Base-by-base conservation (phyloP, 352 stramenopile species). In the Globisporangium iwayamae region DNA sequence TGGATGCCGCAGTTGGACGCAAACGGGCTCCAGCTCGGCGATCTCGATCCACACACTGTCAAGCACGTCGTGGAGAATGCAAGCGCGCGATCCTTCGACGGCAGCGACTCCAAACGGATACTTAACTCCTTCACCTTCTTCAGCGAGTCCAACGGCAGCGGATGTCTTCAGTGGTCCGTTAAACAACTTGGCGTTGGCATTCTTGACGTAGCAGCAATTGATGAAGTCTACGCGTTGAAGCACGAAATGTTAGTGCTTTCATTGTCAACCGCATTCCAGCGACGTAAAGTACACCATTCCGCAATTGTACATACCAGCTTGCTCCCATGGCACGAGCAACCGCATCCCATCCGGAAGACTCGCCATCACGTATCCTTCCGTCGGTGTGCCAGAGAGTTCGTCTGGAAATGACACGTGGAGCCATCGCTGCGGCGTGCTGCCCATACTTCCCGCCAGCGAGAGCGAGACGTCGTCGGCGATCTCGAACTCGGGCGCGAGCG, bases 41-140 rank as follows among this genome's bases (percentile, higher is more conserved):
- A 68, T 75, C 22, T 90, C 70, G 13, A 93, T 67, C 83, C 83
- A 93, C n/a, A 80, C 72, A 14, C 55, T 73, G 28, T 73, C 71
- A 30, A 76, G 53, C 28, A 83, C 71, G 50, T 79, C 60, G 60
- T 92, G 76, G 9, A 71, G 71, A 20, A 92, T 70, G 5, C 70
- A 68, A 28, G 72, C 53, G 28, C 75, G 67, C 1, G 60, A 47
- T 11, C 69, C 63, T 1, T 66, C 61, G 28, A 76, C 68, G 16
- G 76, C 76, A 11, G 73, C n/a, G 11, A 89, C 65, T 2, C 72
- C 81, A 32, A 78, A 89, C 30, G 80, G 74, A 38, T 74, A 78
- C 16, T 56, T 59, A 20, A 60, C 64, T 57, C 81, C 75, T 46
- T 81, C 70, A 8, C 69, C 54, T 5, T 57, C 68, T 7, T 74